These are phyloP conservation scores for Auricularia cornea DNA, from an alignment of 768 basidiomycete genomes.

Conservation along the genomic window DNA sequence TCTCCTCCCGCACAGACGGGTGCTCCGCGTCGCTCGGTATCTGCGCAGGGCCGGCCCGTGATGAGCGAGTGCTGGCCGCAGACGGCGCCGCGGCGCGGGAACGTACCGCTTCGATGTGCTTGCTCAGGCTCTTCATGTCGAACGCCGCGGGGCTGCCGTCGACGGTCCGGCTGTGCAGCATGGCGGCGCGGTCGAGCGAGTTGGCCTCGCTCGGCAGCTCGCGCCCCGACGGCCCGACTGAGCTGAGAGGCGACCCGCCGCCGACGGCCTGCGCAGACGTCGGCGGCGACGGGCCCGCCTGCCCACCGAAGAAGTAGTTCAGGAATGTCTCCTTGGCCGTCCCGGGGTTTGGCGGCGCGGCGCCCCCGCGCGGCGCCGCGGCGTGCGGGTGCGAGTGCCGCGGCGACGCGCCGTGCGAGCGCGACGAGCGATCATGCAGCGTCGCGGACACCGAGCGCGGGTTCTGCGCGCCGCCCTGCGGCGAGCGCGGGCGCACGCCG, in stretches of 20 bases:
- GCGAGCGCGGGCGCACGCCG: constrained; percentile 35
- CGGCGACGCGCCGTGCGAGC: constrained; percentile 32
- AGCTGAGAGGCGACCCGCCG: constrained; percentile 9
- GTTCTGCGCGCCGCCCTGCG: constrained; percentile 29
- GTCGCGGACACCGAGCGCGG: constrained; percentile 69
- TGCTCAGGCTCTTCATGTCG: constrained; percentile 98
- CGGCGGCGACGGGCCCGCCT: constrained; percentile 71
- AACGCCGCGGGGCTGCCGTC: constrained; percentile 81
- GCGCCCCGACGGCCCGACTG: constrained; percentile 9
- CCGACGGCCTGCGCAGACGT: constrained; percentile 46
- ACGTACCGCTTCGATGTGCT: constrained; percentile 94
- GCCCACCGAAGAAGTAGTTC: constrained; percentile 90
- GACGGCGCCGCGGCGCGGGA: background rate
- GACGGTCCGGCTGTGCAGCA: constrained; percentile 27
- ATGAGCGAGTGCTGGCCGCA: no score
- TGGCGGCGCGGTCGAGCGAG: background rate
- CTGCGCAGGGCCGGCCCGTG: constrained; percentile 13
- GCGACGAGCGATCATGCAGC: constrained; percentile 65
- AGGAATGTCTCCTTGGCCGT: constrained; percentile 86
- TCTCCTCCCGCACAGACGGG: constrained; percentile 79
- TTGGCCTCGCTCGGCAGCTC: background rate
- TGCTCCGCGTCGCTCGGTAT: constrained; percentile 53
- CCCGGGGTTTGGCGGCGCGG: constrained; percentile 23
- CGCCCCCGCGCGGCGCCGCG: constrained; percentile 12
- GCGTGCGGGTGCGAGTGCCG: constrained; percentile 17